Evolutionary conservation across 352 stramenopile species (phyloP).

Genomic region (Nothophytophthora sp.): DNA sequence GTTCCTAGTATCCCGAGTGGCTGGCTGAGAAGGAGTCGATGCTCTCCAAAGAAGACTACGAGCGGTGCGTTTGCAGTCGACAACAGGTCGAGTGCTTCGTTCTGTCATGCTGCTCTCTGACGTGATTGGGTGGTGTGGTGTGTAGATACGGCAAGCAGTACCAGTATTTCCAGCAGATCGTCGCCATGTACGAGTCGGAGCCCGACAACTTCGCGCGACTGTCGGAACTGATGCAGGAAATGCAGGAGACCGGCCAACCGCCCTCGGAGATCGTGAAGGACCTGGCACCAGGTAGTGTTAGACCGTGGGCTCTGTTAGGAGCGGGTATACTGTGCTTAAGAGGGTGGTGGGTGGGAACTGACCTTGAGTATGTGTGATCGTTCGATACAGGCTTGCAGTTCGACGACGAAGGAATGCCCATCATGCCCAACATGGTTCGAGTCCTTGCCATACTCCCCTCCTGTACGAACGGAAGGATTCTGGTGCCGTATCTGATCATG

Average conservation of each 20-base stretch:
- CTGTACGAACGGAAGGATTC: no score
- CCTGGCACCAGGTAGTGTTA: slow-evolving; percentile 88
- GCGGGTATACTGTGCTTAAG: neutral
- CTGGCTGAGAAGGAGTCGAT: slow-evolving; percentile 92
- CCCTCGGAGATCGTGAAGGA: slow-evolving; percentile 98
- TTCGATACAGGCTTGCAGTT: slow-evolving; percentile 87
- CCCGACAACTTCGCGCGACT: slow-evolving; percentile 95
- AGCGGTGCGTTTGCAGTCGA: slow-evolving; percentile 36
- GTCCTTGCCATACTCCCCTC: no score
- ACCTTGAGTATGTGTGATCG: neutral
- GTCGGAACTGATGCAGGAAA: slow-evolving; percentile 98
- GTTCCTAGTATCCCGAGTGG: slow-evolving; percentile 94
- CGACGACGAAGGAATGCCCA: slow-evolving; percentile 96
- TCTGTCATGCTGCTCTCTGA: slow-evolving; percentile 3
- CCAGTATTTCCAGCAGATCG: slow-evolving; percentile 97
- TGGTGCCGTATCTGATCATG: neutral
- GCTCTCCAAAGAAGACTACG: slow-evolving; percentile 93
- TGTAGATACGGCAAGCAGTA: slow-evolving; percentile 95
- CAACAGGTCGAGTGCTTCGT: neutral
- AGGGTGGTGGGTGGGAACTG: no score
- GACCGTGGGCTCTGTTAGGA: neutral
- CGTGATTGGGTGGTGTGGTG: neutral
- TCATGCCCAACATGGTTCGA: slow-evolving; percentile 95
- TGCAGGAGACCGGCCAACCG: slow-evolving; percentile 93
- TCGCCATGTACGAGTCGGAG: slow-evolving; percentile 97